Percentiles rank a stretch among this genome's conserved stretches.
Evolutionary conservation across 495 filamentous ascomycete species (phyloP).

Genomic region (Usnea hakonensis): DNA sequence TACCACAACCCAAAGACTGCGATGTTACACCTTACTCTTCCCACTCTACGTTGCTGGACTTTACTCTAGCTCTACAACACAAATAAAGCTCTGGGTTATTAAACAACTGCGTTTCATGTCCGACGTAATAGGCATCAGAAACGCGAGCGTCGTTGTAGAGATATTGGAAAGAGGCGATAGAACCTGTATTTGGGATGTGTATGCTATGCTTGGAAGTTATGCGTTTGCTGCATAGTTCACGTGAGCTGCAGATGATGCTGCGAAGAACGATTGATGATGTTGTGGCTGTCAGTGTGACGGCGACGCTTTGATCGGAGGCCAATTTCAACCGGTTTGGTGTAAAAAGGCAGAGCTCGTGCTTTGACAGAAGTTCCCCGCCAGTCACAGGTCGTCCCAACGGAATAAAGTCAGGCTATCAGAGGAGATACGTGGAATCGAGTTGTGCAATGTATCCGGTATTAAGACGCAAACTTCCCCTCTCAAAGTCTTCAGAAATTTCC

Average conservation of each 20-base stretch:
- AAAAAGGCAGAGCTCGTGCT: no score
- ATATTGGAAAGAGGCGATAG: slow-evolving; percentile 19
- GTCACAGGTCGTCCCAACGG: background rate
- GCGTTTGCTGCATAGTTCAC: slow-evolving; percentile 23
- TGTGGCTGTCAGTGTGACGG: background rate
- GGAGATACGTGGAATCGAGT: background rate
- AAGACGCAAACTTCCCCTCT: background rate
- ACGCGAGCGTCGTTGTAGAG: slow-evolving; percentile 23
- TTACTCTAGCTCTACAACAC: slow-evolving; percentile 7
- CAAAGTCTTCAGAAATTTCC: background rate
- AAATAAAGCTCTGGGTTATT: slow-evolving; percentile 26
- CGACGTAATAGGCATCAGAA: slow-evolving; percentile 24
- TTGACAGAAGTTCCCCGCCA: no score
- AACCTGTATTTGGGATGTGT: slow-evolving; percentile 27
- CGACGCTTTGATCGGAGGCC: slow-evolving; percentile 2
- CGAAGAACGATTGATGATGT: background rate
- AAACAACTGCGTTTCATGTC: slow-evolving; percentile 25
- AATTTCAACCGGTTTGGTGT: no score
- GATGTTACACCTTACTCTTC: slow-evolving; percentile 28
- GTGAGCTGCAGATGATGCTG: background rate
- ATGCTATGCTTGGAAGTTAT: slow-evolving; percentile 32
- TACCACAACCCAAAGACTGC: slow-evolving; percentile 17
- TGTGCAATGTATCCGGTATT: background rate
- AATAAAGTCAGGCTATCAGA: background rate
- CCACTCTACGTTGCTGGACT: slow-evolving; percentile 28